Conservation (phyloP, 1,284 basidiomycete genomes). For the Rhodotorula sp. region DNA sequence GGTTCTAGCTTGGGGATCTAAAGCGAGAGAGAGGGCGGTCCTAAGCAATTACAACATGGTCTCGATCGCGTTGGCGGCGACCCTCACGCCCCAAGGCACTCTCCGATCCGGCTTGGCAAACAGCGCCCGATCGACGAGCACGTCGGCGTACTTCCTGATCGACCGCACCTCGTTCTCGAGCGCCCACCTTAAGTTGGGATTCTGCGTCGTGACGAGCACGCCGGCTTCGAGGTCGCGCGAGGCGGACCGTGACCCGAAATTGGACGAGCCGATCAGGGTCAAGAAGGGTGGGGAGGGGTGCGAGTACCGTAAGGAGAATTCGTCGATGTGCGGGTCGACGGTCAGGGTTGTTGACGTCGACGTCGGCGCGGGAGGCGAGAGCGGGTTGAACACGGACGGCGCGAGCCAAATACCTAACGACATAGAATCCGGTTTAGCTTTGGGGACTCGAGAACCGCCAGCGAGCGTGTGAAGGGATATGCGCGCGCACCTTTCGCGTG, state of each 20-base stretch:
- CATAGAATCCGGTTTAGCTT: not conserved
- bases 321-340: constrained; percentile 50
- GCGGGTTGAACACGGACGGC: constrained; percentile 43
- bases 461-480: constrained; percentile 8
- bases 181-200: constrained; percentile 49
- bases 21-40: not conserved
- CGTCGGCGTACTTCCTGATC: constrained; percentile 52
- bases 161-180: constrained; percentile 54
- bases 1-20: not conserved
- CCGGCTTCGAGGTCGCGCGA: constrained; percentile 91
- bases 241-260: constrained; percentile 88
- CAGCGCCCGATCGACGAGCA: constrained; percentile 53
- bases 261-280: constrained; percentile 92
- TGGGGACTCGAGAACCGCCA: not conserved
- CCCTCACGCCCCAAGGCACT: constrained; percentile 60
- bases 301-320: constrained; percentile 20
- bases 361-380: constrained; percentile 27
- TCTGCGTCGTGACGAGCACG: constrained; percentile 74
- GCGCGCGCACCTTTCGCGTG: constrained; percentile 83
- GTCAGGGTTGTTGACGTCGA: constrained; percentile 43
- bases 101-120: constrained; percentile 59
- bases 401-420: constrained; percentile 80
- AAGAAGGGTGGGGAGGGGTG: constrained; percentile 55
- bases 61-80: constrained; percentile 34
- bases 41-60: constrained; percentile 16